Percentiles rank a stretch among this genome's conserved stretches.
phyloP scores from a whole-genome alignment of 1,284 basidiomycete species.

The Puccinia horiana region DNA sequence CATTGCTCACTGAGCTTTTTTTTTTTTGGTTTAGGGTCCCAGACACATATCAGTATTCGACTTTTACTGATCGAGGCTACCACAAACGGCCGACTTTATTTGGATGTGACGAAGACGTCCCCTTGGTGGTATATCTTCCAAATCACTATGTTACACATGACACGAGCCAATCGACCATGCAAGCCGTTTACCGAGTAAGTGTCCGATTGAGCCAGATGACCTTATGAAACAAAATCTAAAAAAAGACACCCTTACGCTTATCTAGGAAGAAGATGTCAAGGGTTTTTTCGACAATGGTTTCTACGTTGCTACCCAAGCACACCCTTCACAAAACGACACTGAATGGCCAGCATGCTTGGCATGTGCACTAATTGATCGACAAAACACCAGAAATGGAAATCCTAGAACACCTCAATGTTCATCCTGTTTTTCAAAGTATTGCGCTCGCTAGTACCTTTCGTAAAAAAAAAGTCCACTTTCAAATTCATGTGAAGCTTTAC shows the following conservation, averaged over 20 bases:
- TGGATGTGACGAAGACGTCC: conserved; percentile 26
- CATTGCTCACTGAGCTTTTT: background rate
- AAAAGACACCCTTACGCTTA: background rate
- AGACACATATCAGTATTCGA: conserved; percentile 1
- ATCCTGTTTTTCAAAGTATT: conserved; percentile 39
- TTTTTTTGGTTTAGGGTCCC: conserved; percentile 23
- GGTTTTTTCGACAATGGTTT: conserved; percentile 36
- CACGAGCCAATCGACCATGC: conserved; percentile 16
- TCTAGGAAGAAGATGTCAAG: conserved; percentile 12
- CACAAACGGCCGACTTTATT: conserved; percentile 43
- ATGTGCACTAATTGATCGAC: conserved; percentile 33
- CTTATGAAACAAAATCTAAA: background rate
- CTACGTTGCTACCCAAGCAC: conserved; percentile 16
- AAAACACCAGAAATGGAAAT: conserved; percentile 7
- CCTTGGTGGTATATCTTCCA: conserved; percentile 36
- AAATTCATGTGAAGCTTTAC: no score
- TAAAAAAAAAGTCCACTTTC: no score
- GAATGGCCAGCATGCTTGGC: conserved; percentile 39
- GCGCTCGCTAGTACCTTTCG: no score
- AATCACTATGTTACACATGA: conserved; percentile 13
- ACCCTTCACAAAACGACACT: background rate
- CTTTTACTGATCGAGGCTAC: conserved; percentile 29
- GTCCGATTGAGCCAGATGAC: background rate
- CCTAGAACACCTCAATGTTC: conserved; percentile 26
- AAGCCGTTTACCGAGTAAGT: conserved; percentile 29